Conservation (phyloP, 495 filamentous ascomycete genomes). For the Cudoniella acicularis region DNA sequence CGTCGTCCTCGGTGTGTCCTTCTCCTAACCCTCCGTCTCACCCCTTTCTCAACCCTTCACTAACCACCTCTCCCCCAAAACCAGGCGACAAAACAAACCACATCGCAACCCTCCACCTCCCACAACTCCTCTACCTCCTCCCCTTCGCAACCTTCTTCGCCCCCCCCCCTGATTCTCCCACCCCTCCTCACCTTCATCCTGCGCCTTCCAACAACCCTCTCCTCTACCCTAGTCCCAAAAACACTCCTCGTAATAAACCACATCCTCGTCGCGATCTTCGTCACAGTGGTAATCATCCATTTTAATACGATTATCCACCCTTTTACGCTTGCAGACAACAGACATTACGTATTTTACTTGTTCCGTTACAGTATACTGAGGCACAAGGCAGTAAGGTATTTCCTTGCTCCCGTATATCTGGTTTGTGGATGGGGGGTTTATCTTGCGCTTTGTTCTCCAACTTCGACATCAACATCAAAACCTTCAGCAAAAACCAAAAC, state of each 20-base stretch:
- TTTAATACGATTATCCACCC: conserved; percentile 94
- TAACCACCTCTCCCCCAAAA: neutral
- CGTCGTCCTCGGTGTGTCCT: conserved; percentile 73
- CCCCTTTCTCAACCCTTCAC: neutral
- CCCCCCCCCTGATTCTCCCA: conserved; percentile 64
- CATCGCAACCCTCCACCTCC: conserved; percentile 77
- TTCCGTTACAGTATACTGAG: conserved; percentile 77
- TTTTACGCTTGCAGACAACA: conserved; percentile 93
- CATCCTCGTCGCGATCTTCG: conserved; percentile 26
- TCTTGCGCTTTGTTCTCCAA: conserved; percentile 17
- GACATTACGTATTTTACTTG: conserved; percentile 95
- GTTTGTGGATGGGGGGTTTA: conserved; percentile 60
- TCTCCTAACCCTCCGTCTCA: neutral
- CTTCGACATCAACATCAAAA: neutral
- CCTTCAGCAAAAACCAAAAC: neutral
- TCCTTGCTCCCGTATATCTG: conserved; percentile 60
- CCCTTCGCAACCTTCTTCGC: conserved; percentile 88
- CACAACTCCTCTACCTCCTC: conserved; percentile 95
- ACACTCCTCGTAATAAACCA: conserved; percentile 21
- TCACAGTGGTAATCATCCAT: conserved; percentile 57
- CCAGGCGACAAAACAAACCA: conserved; percentile 86
- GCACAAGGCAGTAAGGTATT: conserved; percentile 61
- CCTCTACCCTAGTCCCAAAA: conserved; percentile 1
- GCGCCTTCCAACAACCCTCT: neutral
- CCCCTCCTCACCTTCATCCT: conserved; percentile 27